Base-by-base conservation (phyloP, 2,329 filamentous ascomycete genomes). In the Penicillium concentricum region DNA sequence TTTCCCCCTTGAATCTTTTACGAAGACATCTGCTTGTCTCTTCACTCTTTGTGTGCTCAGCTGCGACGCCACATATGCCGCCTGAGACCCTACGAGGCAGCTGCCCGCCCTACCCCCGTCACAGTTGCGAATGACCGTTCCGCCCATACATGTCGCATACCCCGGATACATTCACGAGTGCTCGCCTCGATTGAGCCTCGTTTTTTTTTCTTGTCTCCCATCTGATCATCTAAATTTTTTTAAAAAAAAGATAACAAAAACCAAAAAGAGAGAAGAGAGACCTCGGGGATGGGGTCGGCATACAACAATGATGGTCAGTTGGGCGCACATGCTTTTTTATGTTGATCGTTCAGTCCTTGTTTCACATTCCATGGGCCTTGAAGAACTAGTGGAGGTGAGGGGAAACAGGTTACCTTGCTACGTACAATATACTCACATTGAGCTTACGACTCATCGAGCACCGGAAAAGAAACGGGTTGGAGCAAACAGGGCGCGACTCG, bases 301-400 rank as follows among this genome's bases (percentile, higher is more conserved):
- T 69, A 69, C 58, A 68, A 70, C 61, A 62, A 69, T 57, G 71
- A 75, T 74, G 74, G 74, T 76, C 60, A 74, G 74, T 75, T 51
- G 59, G 53, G 55, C 51, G 56, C 51, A 59, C 59, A 58, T 56
- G 53, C 54, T 63, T 55, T 57, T 46, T 28, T 32, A 22, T 34
- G 41, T 46, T 52, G 42, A 39, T 26, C 45, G 16, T 30, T 22
- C 26, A 35, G 32, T 41, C 34, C 26, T 49, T 54, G 56, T 61
- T 68, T 65, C 63, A 60, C 58, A 63, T 61, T 58, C 43, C 54
- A 61, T 50, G 61, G 50, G 51, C 37, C 38, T 37, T 28, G 22
- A 22, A 38, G 47, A 58, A 52, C 32, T 43, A 28, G 54, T 38
- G 53, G 53, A 48, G 46, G 28, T 22, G 26, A 44, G 53, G 16